A percentile compares a stretch with the other conserved stretches of the same genome.
Evolutionary conservation across 345 rosid genomes (phyloP).

Genomic region (Gossypium anomalum): DNA sequence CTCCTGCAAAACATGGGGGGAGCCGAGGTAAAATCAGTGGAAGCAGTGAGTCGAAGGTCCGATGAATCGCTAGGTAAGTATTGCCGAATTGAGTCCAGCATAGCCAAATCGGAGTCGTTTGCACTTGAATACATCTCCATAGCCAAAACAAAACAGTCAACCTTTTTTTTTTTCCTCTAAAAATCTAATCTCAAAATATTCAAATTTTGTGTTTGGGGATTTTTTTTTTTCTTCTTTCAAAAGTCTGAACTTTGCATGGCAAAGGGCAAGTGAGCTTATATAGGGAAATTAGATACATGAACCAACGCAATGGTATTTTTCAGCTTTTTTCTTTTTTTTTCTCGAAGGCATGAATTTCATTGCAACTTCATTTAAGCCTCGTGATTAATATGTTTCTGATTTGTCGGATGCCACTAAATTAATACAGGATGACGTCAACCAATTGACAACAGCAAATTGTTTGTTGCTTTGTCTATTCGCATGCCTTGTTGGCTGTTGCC

Average conservation of each 20-base stretch:
- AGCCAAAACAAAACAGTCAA: background rate
- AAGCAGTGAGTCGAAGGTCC: conserved; percentile 12
- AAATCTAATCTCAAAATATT: background rate
- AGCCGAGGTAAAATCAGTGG: conserved; percentile 18
- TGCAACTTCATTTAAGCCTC: conserved; percentile 21
- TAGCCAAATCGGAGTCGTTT: conserved; percentile 43
- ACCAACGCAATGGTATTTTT: background rate
- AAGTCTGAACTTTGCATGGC: background rate
- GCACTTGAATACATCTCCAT: conserved; percentile 35
- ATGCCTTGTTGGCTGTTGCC: background rate
- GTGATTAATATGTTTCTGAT: conserved; percentile 1
- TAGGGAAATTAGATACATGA: conserved; percentile 30
- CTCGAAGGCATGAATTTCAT: background rate
- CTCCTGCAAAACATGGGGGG: conserved; percentile 45
- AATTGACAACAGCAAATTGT: conserved; percentile 23
- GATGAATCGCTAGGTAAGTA: conserved; percentile 50
- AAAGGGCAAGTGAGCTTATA: conserved; percentile 11
- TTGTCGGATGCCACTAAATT: background rate
- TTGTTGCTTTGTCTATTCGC: conserved; percentile 16
- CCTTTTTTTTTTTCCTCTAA: background rate
- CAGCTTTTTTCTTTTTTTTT: background rate
- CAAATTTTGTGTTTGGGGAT: background rate
- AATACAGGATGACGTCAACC: conserved; percentile 18
- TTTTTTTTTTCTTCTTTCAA: background rate
- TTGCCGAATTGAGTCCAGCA: conserved; percentile 47